These are phyloP conservation scores for Sequoia sempervirens DNA, from an alignment of 75 land plant species.

Conservation along the genomic window DNA sequence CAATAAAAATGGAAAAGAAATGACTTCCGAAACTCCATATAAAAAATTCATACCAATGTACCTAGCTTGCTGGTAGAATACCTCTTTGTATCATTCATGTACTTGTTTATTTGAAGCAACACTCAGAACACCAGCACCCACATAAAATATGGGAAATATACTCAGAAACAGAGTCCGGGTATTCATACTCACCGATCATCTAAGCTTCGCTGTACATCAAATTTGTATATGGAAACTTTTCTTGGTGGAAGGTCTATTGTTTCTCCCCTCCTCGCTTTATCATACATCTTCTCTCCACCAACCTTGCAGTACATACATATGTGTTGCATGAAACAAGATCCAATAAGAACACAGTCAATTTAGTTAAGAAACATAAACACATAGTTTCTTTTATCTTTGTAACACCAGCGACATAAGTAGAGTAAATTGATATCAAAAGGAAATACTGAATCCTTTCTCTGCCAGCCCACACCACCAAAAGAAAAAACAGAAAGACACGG, in stretches of 20 bases:
- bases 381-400: background rate
- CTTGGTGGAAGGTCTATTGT: conserved; percentile 79
- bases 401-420: background rate
- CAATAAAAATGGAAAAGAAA: background rate
- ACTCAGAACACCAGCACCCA: background rate
- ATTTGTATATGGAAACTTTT: conserved; percentile 65
- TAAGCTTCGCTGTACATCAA: conserved; percentile 70
- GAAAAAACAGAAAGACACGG: background rate
- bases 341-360: background rate
- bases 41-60: background rate
- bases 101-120: background rate
- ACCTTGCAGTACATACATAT: conserved; percentile 44
- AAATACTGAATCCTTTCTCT: background rate
- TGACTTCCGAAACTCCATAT: background rate
- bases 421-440: background rate
- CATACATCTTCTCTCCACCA: conserved; percentile 88
- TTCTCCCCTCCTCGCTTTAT: conserved; percentile 96
- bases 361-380: background rate
- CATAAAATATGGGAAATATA: background rate
- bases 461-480: background rate
- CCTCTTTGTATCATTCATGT: background rate
- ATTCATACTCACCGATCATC: conserved; percentile 57
- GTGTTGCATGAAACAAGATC: background rate
- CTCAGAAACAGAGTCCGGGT: background rate
- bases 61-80: background rate